phyloP scores from a whole-genome alignment of 1,139 yeast species.

The Kodamaea fungicola region DNA sequence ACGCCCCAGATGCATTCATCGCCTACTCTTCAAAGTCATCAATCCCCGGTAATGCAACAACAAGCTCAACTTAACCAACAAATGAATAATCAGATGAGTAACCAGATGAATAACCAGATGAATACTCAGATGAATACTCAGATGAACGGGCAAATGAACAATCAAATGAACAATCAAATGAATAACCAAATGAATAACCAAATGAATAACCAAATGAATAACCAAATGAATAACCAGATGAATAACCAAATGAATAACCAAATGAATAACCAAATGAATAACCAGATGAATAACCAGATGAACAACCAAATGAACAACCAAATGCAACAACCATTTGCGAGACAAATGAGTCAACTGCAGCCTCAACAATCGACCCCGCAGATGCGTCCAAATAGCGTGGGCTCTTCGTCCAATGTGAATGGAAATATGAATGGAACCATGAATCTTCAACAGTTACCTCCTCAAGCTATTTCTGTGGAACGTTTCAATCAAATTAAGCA shows the following conservation, averaged over 20 bases:
- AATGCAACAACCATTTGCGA: conserved; percentile 5
- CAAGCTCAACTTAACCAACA: conserved; percentile 10
- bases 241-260: conserved; percentile 10
- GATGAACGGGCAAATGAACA: conserved; percentile 9
- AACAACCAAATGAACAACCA: conserved; percentile 8
- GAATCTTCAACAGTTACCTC: conserved; percentile 15
- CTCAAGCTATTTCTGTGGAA: conserved; percentile 35
- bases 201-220: conserved; percentile 6
- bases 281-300: conserved; percentile 5
- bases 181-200: conserved; percentile 8
- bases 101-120: conserved; percentile 8
- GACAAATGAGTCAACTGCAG: conserved; percentile 8
- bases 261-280: conserved; percentile 8
- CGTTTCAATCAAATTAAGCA: conserved; percentile 40
- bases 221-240: conserved; percentile 8
- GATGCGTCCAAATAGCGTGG: conserved; percentile 3
- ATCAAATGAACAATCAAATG: conserved; percentile 8
- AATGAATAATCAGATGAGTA: conserved; percentile 6
- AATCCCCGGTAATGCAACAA: conserved; percentile 13
- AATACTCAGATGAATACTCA: conserved; percentile 8
- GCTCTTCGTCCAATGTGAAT: not conserved
- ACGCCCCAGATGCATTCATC: conserved; percentile 13
- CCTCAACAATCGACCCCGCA: conserved; percentile 12
- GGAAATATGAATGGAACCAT: conserved; percentile 2
- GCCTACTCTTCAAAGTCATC: conserved; percentile 10